A percentile compares a stretch with the other conserved stretches of the same genome.
phyloP scores from a whole-genome alignment of 257 asterid genomes.

The Paulownia fortunei region DNA sequence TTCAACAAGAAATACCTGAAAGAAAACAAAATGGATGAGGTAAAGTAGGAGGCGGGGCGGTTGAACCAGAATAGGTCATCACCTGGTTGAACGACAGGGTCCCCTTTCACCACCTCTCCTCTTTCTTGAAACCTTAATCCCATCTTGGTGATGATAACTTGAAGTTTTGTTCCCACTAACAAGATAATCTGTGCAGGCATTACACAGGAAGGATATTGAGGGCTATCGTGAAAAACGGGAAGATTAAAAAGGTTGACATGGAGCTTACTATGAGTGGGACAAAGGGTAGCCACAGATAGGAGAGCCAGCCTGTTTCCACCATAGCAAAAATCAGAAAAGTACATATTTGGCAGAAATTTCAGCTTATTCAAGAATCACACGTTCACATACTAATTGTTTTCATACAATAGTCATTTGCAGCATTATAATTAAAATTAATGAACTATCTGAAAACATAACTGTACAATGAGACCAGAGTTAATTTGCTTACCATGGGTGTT shows the following conservation, averaged over 20 bases:
- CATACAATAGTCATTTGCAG: not conserved
- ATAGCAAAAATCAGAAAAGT: not conserved
- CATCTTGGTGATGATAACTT: slow-evolving; percentile 69
- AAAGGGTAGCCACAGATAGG: slow-evolving; percentile 76
- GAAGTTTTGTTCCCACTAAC: slow-evolving; percentile 68
- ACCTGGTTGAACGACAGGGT: slow-evolving; percentile 59
- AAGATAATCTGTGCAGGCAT: slow-evolving; percentile 47
- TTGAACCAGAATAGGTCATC: slow-evolving; percentile 79
- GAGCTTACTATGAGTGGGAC: slow-evolving; percentile 57
- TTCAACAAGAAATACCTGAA: slow-evolving; percentile 53
- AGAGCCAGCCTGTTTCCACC: slow-evolving; percentile 50
- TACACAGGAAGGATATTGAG: not conserved
- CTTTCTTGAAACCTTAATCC: slow-evolving; percentile 63
- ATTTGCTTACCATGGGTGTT: slow-evolving; percentile 64
- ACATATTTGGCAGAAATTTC: not conserved
- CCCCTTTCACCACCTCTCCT: slow-evolving; percentile 69
- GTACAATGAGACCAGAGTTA: not conserved
- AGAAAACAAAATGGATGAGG: slow-evolving; percentile 65
- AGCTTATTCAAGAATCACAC: not conserved
- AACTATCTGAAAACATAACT: not conserved
- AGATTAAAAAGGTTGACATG: not conserved
- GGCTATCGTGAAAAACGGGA: not conserved
- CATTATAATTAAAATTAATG: not conserved
- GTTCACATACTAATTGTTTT: not conserved
- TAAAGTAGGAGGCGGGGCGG: slow-evolving; percentile 61